Conservation (phyloP, 768 basidiomycete genomes). For the Hysterangium stoloniferum region DNA sequence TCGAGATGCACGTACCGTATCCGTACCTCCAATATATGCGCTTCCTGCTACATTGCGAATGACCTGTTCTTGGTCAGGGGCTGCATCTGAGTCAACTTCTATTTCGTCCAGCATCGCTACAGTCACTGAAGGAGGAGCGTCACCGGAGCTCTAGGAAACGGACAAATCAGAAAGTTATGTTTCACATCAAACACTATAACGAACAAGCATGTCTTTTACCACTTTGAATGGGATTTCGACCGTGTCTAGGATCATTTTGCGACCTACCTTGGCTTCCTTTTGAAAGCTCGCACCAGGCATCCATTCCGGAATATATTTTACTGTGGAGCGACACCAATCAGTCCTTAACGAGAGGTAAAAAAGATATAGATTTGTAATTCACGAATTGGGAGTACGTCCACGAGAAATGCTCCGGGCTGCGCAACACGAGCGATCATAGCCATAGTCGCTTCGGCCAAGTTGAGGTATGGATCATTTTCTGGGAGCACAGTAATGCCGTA, state of each 20-base stretch:
- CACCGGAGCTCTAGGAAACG: neutral
- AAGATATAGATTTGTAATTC: slow-evolving; percentile 21
- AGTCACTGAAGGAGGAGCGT: neutral
- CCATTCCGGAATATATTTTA: slow-evolving; percentile 48
- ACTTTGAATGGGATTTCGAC: slow-evolving; percentile 38
- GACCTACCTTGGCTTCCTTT: slow-evolving; percentile 43
- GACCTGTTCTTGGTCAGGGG: neutral
- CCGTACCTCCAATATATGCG: slow-evolving; percentile 8
- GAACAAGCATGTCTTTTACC: no score
- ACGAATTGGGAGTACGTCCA: slow-evolving; percentile 40
- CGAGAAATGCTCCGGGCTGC: slow-evolving; percentile 46
- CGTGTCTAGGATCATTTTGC: slow-evolving; percentile 39
- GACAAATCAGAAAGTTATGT: no score
- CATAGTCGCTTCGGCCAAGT: slow-evolving; percentile 43
- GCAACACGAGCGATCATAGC: slow-evolving; percentile 43
- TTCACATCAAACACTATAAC: no score
- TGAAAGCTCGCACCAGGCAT: slow-evolving; percentile 45
- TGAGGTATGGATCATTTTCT: slow-evolving; percentile 39
- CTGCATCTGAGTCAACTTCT: neutral
- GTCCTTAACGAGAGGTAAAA: neutral
- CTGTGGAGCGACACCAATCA: slow-evolving; percentile 21
- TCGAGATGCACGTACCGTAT: no score
- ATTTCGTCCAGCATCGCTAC: neutral
- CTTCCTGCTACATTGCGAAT: neutral
- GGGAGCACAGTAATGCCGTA: slow-evolving; percentile 36